These are phyloP conservation scores for Rugosomyces carneus DNA, from an alignment of 1,284 basidiomycete genomes.

Conservation along the genomic window DNA sequence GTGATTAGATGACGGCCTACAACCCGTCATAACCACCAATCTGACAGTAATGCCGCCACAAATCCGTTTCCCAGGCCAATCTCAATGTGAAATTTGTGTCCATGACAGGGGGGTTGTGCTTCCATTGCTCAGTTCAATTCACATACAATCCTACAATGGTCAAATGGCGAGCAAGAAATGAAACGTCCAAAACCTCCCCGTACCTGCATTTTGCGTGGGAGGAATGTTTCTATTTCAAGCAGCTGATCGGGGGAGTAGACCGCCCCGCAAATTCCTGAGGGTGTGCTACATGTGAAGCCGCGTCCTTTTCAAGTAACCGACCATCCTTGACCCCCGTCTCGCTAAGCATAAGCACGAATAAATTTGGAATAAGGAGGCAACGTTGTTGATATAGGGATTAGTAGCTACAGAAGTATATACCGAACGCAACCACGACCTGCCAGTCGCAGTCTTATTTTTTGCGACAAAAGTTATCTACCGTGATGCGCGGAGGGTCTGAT, in stretches of 20 bases:
- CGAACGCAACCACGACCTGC: too few relatives aligned
- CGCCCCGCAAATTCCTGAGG: background rate
- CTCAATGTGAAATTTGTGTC: too few relatives aligned
- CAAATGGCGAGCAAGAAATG: too few relatives aligned
- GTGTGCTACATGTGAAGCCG: background rate
- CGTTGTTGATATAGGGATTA: too few relatives aligned
- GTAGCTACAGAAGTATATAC: too few relatives aligned
- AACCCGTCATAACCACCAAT: too few relatives aligned
- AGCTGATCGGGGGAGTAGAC: background rate
- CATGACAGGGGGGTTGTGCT: background rate
- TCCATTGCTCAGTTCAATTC: background rate
- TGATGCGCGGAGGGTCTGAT: conserved; percentile 2
- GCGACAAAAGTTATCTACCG: background rate
- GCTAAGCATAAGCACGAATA: too few relatives aligned
- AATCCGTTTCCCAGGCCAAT: too few relatives aligned
- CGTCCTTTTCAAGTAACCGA: background rate
- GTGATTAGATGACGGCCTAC: too few relatives aligned
- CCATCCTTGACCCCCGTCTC: background rate
- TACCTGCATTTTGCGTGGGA: background rate
- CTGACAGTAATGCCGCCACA: too few relatives aligned
- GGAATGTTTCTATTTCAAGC: background rate
- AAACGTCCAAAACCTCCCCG: background rate
- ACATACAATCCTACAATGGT: background rate
- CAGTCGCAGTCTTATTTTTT: background rate
- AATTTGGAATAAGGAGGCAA: too few relatives aligned